Evolutionary conservation across 225 moss, liverwort and hornwort genomes (phyloP), one percentile per base, ranked within the genome.

Genomic region (Pseudoscleropodium purum): DNA sequence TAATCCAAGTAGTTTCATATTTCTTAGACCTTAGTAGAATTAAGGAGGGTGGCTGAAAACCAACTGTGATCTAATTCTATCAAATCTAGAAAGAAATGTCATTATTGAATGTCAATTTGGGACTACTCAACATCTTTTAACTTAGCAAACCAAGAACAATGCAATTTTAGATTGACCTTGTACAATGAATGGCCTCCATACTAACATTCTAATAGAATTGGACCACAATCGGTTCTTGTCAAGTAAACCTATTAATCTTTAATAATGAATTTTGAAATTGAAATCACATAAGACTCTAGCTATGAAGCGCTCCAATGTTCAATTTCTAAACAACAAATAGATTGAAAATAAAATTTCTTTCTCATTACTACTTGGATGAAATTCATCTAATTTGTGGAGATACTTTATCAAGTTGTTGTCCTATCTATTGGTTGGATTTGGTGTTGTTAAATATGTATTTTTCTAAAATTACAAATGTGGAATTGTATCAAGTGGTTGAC

Each of bases 11-110:
- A 1, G 1, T 31, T 31, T 31, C 11, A 47, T 47, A 19, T 47
- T 18, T 18, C 9, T 47, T 11, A 31, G 11, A 47, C 75, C 2
- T 75, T 19, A 12, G 2, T 12, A 1, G 19, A 75, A 75, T 49
- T 11, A 33, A 45, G 0, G 3, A 30, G 1, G 1, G 0, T 47
- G 3, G 30, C 0, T 31, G 0, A 47, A 47, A 75, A 75, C 4
- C 3, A 49, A 31, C 19, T 0, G 2, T 11, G 4, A 11, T 49
- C 4, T 16, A 31, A 13, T 75, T 49, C 7, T 12, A 18, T 34
- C 12, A 76, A 51, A 49, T 33, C 21, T 51, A 51, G 1, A 2
- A 13, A 1, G 20, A 5, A 13, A 7, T 49, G 13, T 51, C 76
- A 51, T 21, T 13, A 51, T 34, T 34, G 31, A 76, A 5, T 51